A percentile compares a stretch with the other conserved stretches of the same genome.
Evolutionary conservation across 2,329 filamentous ascomycete species (phyloP).

Genomic region (Aspergillus sp.): DNA sequence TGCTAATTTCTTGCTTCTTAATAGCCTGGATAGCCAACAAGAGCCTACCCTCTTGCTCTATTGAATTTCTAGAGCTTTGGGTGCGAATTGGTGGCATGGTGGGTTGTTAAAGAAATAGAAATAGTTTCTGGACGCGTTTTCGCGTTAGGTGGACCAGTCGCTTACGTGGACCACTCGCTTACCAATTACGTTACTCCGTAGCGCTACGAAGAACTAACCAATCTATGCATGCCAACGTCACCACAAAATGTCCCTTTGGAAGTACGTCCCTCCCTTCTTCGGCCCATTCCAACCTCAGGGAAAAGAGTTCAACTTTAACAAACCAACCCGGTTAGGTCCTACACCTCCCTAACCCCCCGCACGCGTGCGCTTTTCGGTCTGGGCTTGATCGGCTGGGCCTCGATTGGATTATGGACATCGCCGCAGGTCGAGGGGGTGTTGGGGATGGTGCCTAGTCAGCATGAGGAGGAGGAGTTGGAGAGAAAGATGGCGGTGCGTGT

Average conservation of each 20-base stretch:
- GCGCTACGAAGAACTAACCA: too few species aligned
- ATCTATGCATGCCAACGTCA: too few species aligned
- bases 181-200: too few species aligned
- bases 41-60: too few species aligned
- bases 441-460: constrained; percentile 62
- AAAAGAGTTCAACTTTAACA: background rate
- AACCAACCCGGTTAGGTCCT: constrained; percentile 44
- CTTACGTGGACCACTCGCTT: too few species aligned
- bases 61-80: too few species aligned
- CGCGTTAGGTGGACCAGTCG: too few species aligned
- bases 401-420: constrained; percentile 62
- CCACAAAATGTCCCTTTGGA: constrained; percentile 31
- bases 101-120: too few species aligned
- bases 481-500: constrained; percentile 29
- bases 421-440: constrained; percentile 66
- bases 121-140: too few species aligned
- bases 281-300: background rate
- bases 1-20: too few species aligned
- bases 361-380: constrained; percentile 64
- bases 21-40: too few species aligned
- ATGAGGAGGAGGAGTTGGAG: constrained; percentile 62
- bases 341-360: constrained; percentile 61
- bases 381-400: constrained; percentile 68
- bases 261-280: constrained; percentile 16
- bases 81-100: too few species aligned